These are phyloP conservation scores for Apiotrichum laibachii DNA, from an alignment of 1,284 basidiomycete genomes.

Conservation along the genomic window DNA sequence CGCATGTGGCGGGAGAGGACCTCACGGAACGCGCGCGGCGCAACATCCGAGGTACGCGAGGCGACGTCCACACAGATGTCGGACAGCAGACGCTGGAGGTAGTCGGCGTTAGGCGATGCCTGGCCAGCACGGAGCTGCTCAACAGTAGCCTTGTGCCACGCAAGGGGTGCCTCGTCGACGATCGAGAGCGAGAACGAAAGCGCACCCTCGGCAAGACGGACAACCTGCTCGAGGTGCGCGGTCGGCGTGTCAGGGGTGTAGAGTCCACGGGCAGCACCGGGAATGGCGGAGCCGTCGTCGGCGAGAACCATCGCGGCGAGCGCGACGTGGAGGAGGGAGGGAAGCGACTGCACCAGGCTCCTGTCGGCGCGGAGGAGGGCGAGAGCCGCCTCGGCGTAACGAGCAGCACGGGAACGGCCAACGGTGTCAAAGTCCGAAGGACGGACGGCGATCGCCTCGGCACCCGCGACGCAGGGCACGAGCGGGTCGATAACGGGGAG, in stretches of 20 bases:
- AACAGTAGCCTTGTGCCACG: constrained; percentile 58
- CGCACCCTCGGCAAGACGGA: constrained; percentile 60
- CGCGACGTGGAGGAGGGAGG: constrained; percentile 28
- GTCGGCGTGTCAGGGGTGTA: constrained; percentile 54
- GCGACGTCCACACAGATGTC: constrained; percentile 13
- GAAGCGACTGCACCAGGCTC: constrained; percentile 55
- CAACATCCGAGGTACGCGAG: constrained; percentile 41
- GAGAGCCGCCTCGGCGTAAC: constrained; percentile 63
- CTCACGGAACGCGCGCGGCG: constrained; percentile 60
- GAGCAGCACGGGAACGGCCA: constrained; percentile 58
- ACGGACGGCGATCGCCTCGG: constrained; percentile 3
- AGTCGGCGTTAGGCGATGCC: constrained; percentile 23
- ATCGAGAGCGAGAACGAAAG: constrained; percentile 65
- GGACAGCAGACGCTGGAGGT: constrained; percentile 34
- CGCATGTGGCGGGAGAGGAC: constrained; percentile 62
- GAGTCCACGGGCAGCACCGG: constrained; percentile 55
- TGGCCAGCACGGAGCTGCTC: constrained; percentile 39
- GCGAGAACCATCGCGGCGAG: constrained; percentile 47
- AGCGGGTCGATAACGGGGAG: constrained; percentile 64
- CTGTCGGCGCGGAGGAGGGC: constrained; percentile 64
- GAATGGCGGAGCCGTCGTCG: constrained; percentile 55
- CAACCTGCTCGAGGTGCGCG: constrained; percentile 54
- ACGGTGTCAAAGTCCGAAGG: constrained; percentile 50
- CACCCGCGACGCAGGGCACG: constrained; percentile 19
- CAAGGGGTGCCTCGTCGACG: constrained; percentile 50